Evolutionary conservation across 768 basidiomycete genomes (phyloP).

Genomic region (Russula sp.): DNA sequence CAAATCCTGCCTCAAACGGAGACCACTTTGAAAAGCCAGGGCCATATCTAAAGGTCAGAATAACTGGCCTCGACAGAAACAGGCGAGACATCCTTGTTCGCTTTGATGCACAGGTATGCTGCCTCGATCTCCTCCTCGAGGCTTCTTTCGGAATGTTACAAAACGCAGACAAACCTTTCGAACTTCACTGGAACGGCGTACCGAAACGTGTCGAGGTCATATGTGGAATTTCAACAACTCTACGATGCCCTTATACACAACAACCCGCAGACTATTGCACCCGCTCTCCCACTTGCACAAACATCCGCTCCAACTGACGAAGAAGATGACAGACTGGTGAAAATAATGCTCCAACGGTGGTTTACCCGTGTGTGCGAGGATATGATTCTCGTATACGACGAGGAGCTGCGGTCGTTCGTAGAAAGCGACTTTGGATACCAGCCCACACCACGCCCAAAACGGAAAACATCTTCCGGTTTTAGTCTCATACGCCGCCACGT

Average conservation of each 20-base stretch:
- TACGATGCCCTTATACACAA: slow-evolving; percentile 83
- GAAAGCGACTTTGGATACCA: slow-evolving; percentile 98
- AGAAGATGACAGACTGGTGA: slow-evolving; percentile 94
- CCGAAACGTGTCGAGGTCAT: slow-evolving; percentile 91
- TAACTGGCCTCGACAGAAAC: slow-evolving; percentile 90
- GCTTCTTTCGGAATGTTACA: background rate
- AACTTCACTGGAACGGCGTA: slow-evolving; percentile 87
- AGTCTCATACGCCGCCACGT: slow-evolving; percentile 70
- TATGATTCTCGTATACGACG: slow-evolving; percentile 78
- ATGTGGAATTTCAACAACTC: slow-evolving; percentile 90
- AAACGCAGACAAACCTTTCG: slow-evolving; percentile 77
- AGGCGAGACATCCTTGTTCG: slow-evolving; percentile 89
- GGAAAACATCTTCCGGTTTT: slow-evolving; percentile 69
- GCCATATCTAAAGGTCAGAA: slow-evolving; percentile 82
- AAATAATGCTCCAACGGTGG: slow-evolving; percentile 94
- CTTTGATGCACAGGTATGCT: slow-evolving; percentile 85
- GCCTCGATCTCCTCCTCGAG: background rate
- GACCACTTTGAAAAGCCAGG: slow-evolving; percentile 64
- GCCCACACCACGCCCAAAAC: slow-evolving; percentile 66
- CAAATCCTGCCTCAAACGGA: slow-evolving; percentile 60
- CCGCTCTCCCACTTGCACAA: slow-evolving; percentile 91
- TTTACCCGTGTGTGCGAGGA: slow-evolving; percentile 90
- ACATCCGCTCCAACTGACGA: slow-evolving; percentile 97
- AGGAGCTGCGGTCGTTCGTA: slow-evolving; percentile 90
- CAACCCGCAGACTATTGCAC: slow-evolving; percentile 94